Evolutionary conservation across 106 monocot species (phyloP), one percentile per base, ranked within the genome.

Genomic region (Acorus calamus): DNA sequence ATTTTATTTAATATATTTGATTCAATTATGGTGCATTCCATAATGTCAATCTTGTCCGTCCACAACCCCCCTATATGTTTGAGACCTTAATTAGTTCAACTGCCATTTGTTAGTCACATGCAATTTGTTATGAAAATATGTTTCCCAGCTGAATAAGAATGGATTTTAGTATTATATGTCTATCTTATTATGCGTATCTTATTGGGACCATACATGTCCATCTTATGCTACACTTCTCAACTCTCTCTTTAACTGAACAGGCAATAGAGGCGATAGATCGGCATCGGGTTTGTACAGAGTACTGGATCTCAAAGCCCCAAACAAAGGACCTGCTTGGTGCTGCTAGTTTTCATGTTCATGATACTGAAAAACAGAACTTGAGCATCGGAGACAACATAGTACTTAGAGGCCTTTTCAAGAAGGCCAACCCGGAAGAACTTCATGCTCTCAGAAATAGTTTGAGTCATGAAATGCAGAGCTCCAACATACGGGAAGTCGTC

Each of bases 231-330:
- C 2, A 5, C 4, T 5, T n/a, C 4, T 66, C 11, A 55, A 9
- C 7, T n/a, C 53, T 9, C 3, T 49, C 55, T 50, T 50, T 56
- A 8, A 41, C n/a, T 46, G 48, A 66, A 47, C 63, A 89, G 89
- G 85, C 54, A 11, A 80, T 85, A 45, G 89, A 85, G 62, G 79
- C 68, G 12, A 77, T 74, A 0, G 82, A 89, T 73, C 63, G 52
- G 11, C 14, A 70, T 53, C 74, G 28, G 42, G 57, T 69, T 28
- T 77, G 74, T 53, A 28, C 41, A 11, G 87, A 87, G 59, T 87
- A 83, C 48, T 83, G 87, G 87, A 80, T 57, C 55, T 65, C 64
- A 47, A 68, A 51, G 53, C 50, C 70, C 14, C 64, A 57, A 47
- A 58, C 2, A 2, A 3, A 46, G 13, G 53, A 58, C 1, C 52